Evolutionary conservation across 805 yeast species (phyloP).

Genomic region (Saccharomycopsis javanensis): DNA sequence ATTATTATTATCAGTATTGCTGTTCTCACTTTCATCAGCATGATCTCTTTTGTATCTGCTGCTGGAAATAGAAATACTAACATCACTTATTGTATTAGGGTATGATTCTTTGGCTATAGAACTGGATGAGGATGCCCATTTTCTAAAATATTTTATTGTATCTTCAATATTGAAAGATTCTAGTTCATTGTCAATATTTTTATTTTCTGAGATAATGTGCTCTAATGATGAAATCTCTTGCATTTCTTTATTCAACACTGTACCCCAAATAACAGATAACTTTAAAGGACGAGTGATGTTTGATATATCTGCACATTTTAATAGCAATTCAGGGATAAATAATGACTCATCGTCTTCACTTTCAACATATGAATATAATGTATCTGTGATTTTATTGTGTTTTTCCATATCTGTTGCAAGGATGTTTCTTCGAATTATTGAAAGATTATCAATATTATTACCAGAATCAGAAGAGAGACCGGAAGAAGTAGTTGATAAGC

Average conservation of each 20-base stretch:
- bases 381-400: constrained; percentile 48
- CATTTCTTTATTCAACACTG: constrained; percentile 68
- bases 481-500: background rate
- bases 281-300: constrained; percentile 77
- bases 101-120: too few species aligned
- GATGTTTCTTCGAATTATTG: constrained; percentile 35
- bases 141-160: background rate
- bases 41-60: too few species aligned
- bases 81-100: too few species aligned
- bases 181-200: background rate
- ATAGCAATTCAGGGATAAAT: constrained; percentile 36
- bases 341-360: constrained; percentile 21
- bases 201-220: constrained; percentile 24
- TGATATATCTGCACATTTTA: constrained; percentile 93
- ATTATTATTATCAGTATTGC: background rate
- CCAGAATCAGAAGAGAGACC: constrained; percentile 8
- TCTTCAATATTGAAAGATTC: background rate
- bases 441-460: constrained; percentile 20
- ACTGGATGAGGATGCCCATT: background rate
- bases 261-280: constrained; percentile 80
- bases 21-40: background rate
- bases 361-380: constrained; percentile 20
- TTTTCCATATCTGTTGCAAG: constrained; percentile 89
- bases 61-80: too few species aligned
- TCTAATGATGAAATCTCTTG: constrained; percentile 53